These are phyloP conservation scores for Entomophthora muscae DNA, from an alignment of 371 early-diverging fungal genomes.

Conservation along the genomic window DNA sequence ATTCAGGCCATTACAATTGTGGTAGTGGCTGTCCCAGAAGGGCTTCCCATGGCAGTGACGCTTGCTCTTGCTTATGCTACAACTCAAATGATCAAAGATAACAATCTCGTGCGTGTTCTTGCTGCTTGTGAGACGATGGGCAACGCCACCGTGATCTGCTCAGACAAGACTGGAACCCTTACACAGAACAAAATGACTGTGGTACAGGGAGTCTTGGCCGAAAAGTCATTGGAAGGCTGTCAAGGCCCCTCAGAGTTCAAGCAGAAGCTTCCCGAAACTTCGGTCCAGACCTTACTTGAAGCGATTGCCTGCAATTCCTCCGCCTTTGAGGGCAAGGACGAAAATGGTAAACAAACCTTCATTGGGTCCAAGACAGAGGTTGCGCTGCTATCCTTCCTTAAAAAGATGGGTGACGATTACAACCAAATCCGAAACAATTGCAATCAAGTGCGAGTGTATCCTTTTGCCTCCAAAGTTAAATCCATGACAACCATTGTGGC, in stretches of 20 bases:
- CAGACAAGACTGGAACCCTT: slow-evolving; percentile 94
- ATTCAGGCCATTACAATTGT: slow-evolving; percentile 79
- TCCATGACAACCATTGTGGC: slow-evolving; percentile 53
- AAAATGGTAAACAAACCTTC: slow-evolving; percentile 46
- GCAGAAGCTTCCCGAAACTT: slow-evolving; percentile 15
- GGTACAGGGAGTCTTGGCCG: slow-evolving; percentile 22
- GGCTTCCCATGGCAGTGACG: slow-evolving; percentile 94
- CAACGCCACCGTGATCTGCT: slow-evolving; percentile 88
- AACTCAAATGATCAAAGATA: slow-evolving; percentile 80
- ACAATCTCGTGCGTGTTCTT: slow-evolving; percentile 83
- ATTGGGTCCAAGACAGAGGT: slow-evolving; percentile 89
- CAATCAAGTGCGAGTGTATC: slow-evolving; percentile 37
- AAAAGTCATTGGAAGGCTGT: background rate
- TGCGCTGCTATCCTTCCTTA: slow-evolving; percentile 64
- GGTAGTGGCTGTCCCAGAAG: slow-evolving; percentile 97
- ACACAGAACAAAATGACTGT: slow-evolving; percentile 94
- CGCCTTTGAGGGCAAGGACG: slow-evolving; percentile 70
- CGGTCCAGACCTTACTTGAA: slow-evolving; percentile 27
- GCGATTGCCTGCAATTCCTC: slow-evolving; percentile 71
- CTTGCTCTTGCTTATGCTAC: slow-evolving; percentile 92
- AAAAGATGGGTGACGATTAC: slow-evolving; percentile 37
- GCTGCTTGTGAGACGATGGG: slow-evolving; percentile 97
- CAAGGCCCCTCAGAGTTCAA: slow-evolving; percentile 8
- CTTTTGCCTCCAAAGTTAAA: slow-evolving; percentile 69
- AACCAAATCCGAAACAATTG: slow-evolving; percentile 32